phyloP scores from a whole-genome alignment of 805 yeast genomes.

The Pichia gijzeniarum region DNA sequence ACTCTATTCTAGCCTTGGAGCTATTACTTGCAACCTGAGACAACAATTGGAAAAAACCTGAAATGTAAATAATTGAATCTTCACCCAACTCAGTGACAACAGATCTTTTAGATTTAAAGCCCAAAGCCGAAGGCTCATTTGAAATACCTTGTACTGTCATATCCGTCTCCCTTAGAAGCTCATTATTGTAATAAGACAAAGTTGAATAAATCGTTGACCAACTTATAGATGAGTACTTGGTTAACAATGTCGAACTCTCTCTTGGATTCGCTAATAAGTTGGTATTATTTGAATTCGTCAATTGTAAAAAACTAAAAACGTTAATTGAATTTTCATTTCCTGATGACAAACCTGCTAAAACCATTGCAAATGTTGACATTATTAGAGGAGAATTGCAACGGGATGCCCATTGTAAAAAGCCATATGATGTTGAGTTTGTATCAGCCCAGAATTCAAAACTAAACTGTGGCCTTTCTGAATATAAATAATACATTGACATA shows the following conservation, averaged over 20 bases:
- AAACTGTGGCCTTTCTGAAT: constrained; percentile 52
- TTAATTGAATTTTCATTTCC: constrained; percentile 50
- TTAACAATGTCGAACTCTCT: constrained; percentile 19
- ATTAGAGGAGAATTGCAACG: constrained; percentile 70
- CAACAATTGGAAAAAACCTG: constrained; percentile 67
- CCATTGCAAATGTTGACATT: constrained; percentile 72
- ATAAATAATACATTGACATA: constrained; percentile 63
- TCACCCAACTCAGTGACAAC: constrained; percentile 59
- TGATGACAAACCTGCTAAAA: constrained; percentile 68
- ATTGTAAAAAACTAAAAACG: constrained; percentile 43
- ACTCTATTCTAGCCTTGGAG: constrained; percentile 27
- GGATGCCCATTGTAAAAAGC: constrained; percentile 86
- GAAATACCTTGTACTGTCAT: neutral
- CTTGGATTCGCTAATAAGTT: constrained; percentile 8
- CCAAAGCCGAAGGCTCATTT: constrained; percentile 2
- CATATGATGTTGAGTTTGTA: constrained; percentile 57
- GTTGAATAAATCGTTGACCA: constrained; percentile 34
- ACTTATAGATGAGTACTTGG: constrained; percentile 27
- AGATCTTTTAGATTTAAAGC: constrained; percentile 3
- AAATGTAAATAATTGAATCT: constrained; percentile 67
- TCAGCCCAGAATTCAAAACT: constrained; percentile 65
- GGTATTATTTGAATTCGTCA: constrained; percentile 20
- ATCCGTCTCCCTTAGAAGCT: constrained; percentile 15
- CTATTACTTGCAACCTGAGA: constrained; percentile 44
- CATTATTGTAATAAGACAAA: constrained; percentile 27